A percentile compares a stretch with the other conserved stretches of the same genome.
These are phyloP conservation scores for Polyporus tsugae DNA, from an alignment of 1,284 basidiomycete species.

Conservation along the genomic window DNA sequence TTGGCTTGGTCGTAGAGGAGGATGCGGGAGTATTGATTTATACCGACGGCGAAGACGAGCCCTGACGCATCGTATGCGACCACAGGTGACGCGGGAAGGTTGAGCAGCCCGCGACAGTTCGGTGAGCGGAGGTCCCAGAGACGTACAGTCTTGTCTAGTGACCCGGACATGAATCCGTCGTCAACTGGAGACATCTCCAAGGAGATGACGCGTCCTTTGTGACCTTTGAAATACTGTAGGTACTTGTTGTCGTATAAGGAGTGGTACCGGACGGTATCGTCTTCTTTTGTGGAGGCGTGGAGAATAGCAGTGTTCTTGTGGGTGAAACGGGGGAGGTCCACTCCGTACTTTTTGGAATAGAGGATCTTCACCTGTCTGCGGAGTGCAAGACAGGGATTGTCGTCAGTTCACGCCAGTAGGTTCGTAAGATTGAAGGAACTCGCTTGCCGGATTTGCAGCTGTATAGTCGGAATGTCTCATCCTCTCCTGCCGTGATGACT, in stretches of 20 bases:
- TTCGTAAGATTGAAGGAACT: constrained; percentile 54
- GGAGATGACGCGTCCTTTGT: constrained; percentile 89
- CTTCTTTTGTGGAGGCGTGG: constrained; percentile 94
- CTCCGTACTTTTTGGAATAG: constrained; percentile 96
- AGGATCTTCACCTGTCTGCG: constrained; percentile 78
- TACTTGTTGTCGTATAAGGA: constrained; percentile 97
- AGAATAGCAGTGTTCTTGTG: constrained; percentile 88
- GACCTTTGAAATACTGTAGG: constrained; percentile 94
- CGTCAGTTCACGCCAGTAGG: constrained; percentile 40
- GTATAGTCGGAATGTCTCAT: constrained; percentile 92
- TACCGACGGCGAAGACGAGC: constrained; percentile 91
- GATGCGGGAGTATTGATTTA: constrained; percentile 87
- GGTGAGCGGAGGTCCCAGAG: constrained; percentile 93
- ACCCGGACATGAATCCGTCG: constrained; percentile 95
- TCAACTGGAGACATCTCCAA: constrained; percentile 93
- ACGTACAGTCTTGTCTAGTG: constrained; percentile 94
- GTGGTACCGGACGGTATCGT: constrained; percentile 95
- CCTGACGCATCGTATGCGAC: constrained; percentile 93
- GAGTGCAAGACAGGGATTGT: constrained; percentile 2
- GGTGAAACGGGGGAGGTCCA: constrained; percentile 93
- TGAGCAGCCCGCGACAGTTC: constrained; percentile 77
- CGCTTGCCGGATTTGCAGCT: constrained; percentile 91
- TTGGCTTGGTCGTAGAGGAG: constrained; percentile 90
- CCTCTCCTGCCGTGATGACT: constrained; percentile 89
- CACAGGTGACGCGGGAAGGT: constrained; percentile 78